Base-by-base conservation (phyloP, 768 basidiomycete species). In the Lentinula guzmanii region DNA sequence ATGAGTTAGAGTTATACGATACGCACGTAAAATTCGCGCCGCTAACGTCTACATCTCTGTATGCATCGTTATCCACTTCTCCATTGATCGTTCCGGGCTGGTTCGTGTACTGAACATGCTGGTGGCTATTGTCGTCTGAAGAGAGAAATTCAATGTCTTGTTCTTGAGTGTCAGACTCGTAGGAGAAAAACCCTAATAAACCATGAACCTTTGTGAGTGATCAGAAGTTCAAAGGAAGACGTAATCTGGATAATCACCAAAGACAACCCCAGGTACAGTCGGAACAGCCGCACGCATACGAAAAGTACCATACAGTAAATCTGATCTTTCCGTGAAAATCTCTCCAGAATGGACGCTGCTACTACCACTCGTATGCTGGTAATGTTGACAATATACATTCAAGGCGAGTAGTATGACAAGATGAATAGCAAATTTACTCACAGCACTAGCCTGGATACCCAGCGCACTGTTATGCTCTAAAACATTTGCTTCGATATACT, bases 101-200 rank as follows among this genome's bases (percentile, higher is more conserved):
- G 33, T 66, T 62, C 1, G 65, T 66, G 50, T 66, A 66, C 10
- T 66, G 41, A 3, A 66, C 11, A 5, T 62, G 65, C 24, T 66
- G 63, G 21, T 60, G 62, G 33, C 61, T 61, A 51, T 64, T 52
- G 2, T 46, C 1, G 56, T 64, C 63, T 3, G 63, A 62, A 4
- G 63, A 64, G 13, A 66, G 43, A 16, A 66, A 66, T 53, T 66
- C 65, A 24, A 66, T 66, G 24, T 66, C 65, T 33, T 66, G 65
- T 52, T 66, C 65, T 55, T 66, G 63, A 2, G 61, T 61, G 16
- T 66, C 63, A 37, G 5, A 54, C 28, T 56, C 52, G 39, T 62
- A 66, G 8, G 65, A 62, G 59, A 64, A 66, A 18, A 66, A 66
- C 7, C 65, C 65, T 66, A 16, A 13, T 42, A 50, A 4, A 28